These are phyloP conservation scores for Saturnispora dispora DNA, from an alignment of 805 yeast species.

Conservation along the genomic window DNA sequence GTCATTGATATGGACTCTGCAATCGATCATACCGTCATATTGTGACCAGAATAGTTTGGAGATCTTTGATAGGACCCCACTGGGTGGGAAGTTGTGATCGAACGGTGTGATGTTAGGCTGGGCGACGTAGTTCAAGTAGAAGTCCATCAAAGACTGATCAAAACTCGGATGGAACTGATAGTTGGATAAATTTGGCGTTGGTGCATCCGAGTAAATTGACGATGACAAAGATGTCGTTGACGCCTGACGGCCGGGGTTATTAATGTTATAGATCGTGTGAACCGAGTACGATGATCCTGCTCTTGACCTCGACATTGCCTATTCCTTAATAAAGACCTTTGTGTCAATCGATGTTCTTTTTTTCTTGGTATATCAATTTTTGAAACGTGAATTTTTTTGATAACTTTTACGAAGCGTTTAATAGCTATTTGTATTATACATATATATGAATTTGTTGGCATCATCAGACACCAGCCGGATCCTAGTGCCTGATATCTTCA, in stretches of 20 bases:
- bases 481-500: no score
- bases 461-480: neutral
- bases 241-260: constrained; percentile 3
- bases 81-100: constrained; percentile 55
- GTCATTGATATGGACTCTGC: constrained; percentile 17
- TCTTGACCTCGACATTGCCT: constrained; percentile 7
- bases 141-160: constrained; percentile 36
- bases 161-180: constrained; percentile 31
- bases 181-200: constrained; percentile 14
- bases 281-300: constrained; percentile 10
- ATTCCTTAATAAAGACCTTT: neutral
- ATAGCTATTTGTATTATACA: neutral
- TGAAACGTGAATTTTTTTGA: neutral
- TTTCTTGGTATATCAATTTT: neutral
- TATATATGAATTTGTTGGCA: neutral
- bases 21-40: constrained; percentile 19
- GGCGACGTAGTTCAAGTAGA: constrained; percentile 39
- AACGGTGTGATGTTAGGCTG: constrained; percentile 64
- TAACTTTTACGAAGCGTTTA: neutral
- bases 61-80: constrained; percentile 53
- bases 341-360: neutral
- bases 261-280: constrained; percentile 5
- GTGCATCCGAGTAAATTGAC: constrained; percentile 13
- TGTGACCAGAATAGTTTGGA: constrained; percentile 40
- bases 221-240: constrained; percentile 20